Evolutionary conservation across 2,329 filamentous ascomycete genomes (phyloP).

Genomic region (Diplodia corticola): DNA sequence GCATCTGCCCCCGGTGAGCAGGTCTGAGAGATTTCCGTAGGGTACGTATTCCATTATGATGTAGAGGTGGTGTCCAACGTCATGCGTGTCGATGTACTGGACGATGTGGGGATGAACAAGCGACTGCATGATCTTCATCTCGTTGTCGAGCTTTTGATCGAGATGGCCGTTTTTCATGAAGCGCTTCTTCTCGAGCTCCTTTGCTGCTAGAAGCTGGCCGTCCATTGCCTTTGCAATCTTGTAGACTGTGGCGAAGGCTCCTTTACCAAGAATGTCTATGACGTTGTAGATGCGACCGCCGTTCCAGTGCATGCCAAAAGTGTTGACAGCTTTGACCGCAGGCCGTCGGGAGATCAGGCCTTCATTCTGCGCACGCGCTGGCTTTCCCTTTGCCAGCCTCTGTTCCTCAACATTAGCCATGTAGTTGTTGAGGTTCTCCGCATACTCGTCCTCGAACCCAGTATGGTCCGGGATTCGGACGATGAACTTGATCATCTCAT

Average conservation of each 20-base stretch:
- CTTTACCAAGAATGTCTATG: slow-evolving; percentile 79
- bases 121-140: slow-evolving; percentile 92
- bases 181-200: slow-evolving; percentile 88
- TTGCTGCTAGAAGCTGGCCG: slow-evolving; percentile 82
- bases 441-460: slow-evolving; percentile 66
- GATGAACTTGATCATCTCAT: slow-evolving; percentile 74
- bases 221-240: slow-evolving; percentile 83
- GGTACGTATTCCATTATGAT: slow-evolving; percentile 97
- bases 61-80: slow-evolving; percentile 77
- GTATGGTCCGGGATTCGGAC: slow-evolving; percentile 77
- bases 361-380: neutral
- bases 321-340: slow-evolving; percentile 30
- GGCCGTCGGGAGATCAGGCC: neutral
- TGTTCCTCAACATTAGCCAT: slow-evolving; percentile 41
- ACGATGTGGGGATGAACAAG: slow-evolving; percentile 89
- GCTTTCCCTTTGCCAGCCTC: neutral
- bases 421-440: slow-evolving; percentile 68
- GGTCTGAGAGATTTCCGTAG: slow-evolving; percentile 77
- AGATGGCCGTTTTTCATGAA: slow-evolving; percentile 91
- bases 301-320: slow-evolving; percentile 72
- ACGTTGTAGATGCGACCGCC: slow-evolving; percentile 85
- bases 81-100: slow-evolving; percentile 83
- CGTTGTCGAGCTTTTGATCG: slow-evolving; percentile 91
- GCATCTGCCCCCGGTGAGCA: slow-evolving; percentile 61
- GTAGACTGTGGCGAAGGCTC: slow-evolving; percentile 92